Evolutionary conservation across 768 basidiomycete genomes (phyloP).

Genomic region (Mycena albidolilacea): DNA sequence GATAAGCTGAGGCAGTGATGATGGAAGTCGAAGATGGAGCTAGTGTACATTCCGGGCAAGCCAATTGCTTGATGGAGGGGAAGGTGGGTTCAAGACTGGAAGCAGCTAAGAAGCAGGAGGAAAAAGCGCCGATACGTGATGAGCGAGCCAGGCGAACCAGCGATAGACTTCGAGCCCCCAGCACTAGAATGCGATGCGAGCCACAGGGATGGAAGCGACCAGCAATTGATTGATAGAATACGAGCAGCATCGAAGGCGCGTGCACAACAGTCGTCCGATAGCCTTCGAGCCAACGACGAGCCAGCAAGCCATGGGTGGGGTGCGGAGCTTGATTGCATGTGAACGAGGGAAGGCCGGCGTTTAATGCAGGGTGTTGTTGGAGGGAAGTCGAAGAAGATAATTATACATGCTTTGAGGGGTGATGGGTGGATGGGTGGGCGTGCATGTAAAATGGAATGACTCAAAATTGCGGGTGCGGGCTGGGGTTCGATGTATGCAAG

Average conservation of each 20-base stretch:
- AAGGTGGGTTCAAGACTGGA: not conserved
- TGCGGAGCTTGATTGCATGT: not conserved
- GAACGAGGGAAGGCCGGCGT: not conserved
- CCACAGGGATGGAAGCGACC: slow-evolving; percentile 4
- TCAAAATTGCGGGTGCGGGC: slow-evolving; percentile 1
- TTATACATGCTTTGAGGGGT: not conserved
- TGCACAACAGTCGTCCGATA: slow-evolving; percentile 7
- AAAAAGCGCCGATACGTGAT: not conserved
- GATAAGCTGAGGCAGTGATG: not conserved
- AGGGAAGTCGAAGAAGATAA: not conserved
- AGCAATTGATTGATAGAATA: not conserved
- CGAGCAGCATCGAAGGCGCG: not conserved
- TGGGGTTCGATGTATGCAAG: not conserved
- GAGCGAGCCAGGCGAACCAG: not conserved
- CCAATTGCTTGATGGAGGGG: not conserved
- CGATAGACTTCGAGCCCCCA: slow-evolving; percentile 3
- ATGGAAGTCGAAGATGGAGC: not conserved
- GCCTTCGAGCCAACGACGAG: slow-evolving; percentile 13
- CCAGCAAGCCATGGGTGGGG: not conserved
- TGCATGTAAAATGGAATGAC: not conserved
- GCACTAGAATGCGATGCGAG: not conserved
- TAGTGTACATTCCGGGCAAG: not conserved
- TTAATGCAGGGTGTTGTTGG: not conserved
- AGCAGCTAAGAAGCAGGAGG: not conserved
- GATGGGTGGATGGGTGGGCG: not conserved